These are phyloP conservation scores for Chaetomiaceae sp. DNA, from an alignment of 2,329 filamentous ascomycete genomes.

Conservation along the genomic window DNA sequence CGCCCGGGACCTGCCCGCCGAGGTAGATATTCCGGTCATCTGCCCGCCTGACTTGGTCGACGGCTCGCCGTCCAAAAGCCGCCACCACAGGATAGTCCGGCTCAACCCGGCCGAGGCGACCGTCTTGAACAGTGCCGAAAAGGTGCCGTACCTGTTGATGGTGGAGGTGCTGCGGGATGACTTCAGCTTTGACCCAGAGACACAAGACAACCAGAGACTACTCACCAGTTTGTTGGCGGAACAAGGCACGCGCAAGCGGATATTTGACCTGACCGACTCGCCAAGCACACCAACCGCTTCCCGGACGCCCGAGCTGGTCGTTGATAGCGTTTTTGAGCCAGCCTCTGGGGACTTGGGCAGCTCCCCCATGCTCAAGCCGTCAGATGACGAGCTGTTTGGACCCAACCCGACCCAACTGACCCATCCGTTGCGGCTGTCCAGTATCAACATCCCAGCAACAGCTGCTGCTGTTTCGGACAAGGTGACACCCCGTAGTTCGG, in stretches of 20 bases:
- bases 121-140: constrained; percentile 80
- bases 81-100: constrained; percentile 76
- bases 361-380: constrained; percentile 61
- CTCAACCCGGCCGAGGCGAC: constrained; percentile 81
- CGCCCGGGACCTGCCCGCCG: constrained; percentile 73
- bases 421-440: constrained; percentile 53
- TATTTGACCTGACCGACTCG: constrained; percentile 67
- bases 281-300: constrained; percentile 46
- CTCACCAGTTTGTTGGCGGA: constrained; percentile 54
- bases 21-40: constrained; percentile 78
- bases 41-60: constrained; percentile 70
- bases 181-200: constrained; percentile 75
- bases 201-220: constrained; percentile 65
- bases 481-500: constrained; percentile 64
- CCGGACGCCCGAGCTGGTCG: constrained; percentile 38
- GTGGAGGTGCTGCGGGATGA: constrained; percentile 77
- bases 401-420: constrained; percentile 29
- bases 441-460: constrained; percentile 57
- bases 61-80: constrained; percentile 68
- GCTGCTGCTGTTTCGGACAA: constrained; percentile 48
- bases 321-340: constrained; percentile 82
- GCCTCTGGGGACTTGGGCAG: constrained; percentile 71
- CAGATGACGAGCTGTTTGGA: constrained; percentile 40
- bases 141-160: constrained; percentile 81
- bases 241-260: constrained; percentile 51